Evolutionary conservation across 2,329 filamentous ascomycete species (phyloP).

Genomic region (Xylaria sp.): DNA sequence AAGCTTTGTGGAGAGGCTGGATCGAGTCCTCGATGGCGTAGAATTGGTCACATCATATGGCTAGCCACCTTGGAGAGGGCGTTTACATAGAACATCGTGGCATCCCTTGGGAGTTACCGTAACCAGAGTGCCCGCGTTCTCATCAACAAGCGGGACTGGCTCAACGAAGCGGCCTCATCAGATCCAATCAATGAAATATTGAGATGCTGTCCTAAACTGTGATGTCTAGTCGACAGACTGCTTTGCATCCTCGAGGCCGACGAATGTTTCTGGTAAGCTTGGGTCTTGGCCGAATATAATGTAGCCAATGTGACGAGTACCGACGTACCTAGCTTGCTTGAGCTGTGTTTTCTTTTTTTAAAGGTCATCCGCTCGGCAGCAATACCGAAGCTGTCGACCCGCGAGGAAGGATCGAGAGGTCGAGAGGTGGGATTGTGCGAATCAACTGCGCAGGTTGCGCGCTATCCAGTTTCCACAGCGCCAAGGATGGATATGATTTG

Average conservation of each 20-base stretch:
- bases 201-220: constrained; percentile 5
- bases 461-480: constrained; percentile 10
- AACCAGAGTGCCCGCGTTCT: constrained; percentile 4
- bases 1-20: constrained; percentile 17
- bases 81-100: constrained; percentile 19
- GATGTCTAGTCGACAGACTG: background rate
- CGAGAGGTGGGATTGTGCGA: constrained; percentile 25
- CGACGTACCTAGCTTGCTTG: background rate
- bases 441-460: constrained; percentile 17
- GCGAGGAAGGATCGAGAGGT: constrained; percentile 15
- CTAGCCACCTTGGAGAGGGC: background rate
- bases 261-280: constrained; percentile 3
- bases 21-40: constrained; percentile 7
- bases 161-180: constrained; percentile 3
- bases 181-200: constrained; percentile 10
- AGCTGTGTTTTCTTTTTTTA: background rate
- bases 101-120: constrained; percentile 10
- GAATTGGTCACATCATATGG: constrained; percentile 12
- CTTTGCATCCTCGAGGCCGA: constrained; percentile 1
- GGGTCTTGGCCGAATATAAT: constrained; percentile 12
- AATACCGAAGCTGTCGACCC: constrained; percentile 25
- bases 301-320: constrained; percentile 19
- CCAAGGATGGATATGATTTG: constrained; percentile 32
- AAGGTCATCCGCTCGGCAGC: constrained; percentile 24
- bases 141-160: background rate